A percentile compares a stretch with the other conserved stretches of the same genome.
Conservation (phyloP, 75 land plant genomes). For the Larix kaempferi region DNA sequence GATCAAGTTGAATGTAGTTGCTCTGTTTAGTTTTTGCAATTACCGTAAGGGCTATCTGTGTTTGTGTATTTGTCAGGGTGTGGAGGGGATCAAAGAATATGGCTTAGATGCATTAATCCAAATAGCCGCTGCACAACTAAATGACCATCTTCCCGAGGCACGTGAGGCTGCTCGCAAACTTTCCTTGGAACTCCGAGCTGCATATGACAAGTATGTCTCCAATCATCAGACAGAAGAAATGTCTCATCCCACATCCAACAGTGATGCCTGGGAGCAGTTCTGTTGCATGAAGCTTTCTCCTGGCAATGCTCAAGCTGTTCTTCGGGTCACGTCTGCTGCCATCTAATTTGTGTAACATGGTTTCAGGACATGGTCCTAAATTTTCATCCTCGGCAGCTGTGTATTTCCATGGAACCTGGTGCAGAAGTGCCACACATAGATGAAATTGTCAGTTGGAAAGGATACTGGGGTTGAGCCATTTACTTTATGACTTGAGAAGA, state of each 20-base stretch:
- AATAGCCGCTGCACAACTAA: conserved; percentile 80
- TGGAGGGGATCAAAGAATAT: conserved; percentile 70
- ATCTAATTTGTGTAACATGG: neutral
- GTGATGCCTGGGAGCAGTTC: conserved; percentile 57
- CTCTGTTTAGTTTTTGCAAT: conserved; percentile 3
- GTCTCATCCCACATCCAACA: conserved; percentile 3
- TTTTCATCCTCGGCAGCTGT: too few species aligned
- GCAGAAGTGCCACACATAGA: too few species aligned
- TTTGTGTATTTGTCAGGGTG: conserved; percentile 40
- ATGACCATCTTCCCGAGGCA: conserved; percentile 94
- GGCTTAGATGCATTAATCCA: conserved; percentile 79
- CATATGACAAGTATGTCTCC: conserved; percentile 38
- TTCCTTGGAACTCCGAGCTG: conserved; percentile 60
- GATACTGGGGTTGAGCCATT: too few species aligned
- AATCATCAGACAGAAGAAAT: conserved; percentile 4
- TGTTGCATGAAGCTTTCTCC: conserved; percentile 62
- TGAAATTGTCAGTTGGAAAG: too few species aligned
- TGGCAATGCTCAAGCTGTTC: conserved; percentile 58
- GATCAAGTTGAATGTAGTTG: too few species aligned
- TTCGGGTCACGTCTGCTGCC: conserved; percentile 50
- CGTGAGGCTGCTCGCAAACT: conserved; percentile 92
- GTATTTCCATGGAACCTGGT: too few species aligned
- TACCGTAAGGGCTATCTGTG: neutral
- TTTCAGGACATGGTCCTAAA: too few species aligned
- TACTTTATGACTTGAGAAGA: too few species aligned